phyloP scores from a whole-genome alignment of 495 filamentous ascomycete genomes.

The Penicillium fimorum region DNA sequence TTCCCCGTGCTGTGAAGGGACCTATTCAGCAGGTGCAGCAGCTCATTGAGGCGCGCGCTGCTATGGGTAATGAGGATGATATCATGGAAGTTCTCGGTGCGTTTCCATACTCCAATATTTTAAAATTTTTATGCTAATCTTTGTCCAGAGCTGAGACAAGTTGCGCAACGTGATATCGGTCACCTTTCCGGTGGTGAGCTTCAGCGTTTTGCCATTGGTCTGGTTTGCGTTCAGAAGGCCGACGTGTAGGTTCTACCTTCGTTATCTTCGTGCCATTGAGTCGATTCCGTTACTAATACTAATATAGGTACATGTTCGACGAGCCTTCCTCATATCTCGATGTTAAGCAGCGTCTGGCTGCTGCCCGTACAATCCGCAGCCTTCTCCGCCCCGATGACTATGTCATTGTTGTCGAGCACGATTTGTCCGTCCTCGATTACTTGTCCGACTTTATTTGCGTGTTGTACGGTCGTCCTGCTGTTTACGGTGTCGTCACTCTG shows the following conservation, averaged over 20 bases:
- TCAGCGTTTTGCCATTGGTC: slow-evolving; percentile 94
- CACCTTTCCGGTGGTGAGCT: slow-evolving; percentile 94
- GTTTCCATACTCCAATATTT: slow-evolving; percentile 4
- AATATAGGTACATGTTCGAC: slow-evolving; percentile 90
- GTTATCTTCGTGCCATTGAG: not conserved
- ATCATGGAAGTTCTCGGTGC: slow-evolving; percentile 79
- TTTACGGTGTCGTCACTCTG: slow-evolving; percentile 97
- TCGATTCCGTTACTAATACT: slow-evolving; percentile 3
- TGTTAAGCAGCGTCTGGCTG: slow-evolving; percentile 95
- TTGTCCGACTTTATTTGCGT: slow-evolving; percentile 98
- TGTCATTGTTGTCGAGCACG: slow-evolving; percentile 98
- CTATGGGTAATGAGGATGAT: slow-evolving; percentile 78
- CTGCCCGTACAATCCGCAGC: slow-evolving; percentile 86
- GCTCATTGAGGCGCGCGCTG: slow-evolving; percentile 68
- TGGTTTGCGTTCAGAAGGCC: slow-evolving; percentile 92
- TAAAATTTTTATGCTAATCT: slow-evolving; percentile 22
- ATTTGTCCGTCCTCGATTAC: slow-evolving; percentile 96
- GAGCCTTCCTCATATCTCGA: slow-evolving; percentile 98
- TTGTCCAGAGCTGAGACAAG: slow-evolving; percentile 71
- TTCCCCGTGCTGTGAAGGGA: slow-evolving; percentile 85
- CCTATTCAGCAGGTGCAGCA: slow-evolving; percentile 70
- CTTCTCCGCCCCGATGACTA: slow-evolving; percentile 87
- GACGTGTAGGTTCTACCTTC: slow-evolving; percentile 67
- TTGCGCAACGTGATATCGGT: slow-evolving; percentile 82
- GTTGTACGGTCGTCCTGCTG: slow-evolving; percentile 89